A percentile compares a stretch with the other conserved stretches of the same genome.
Evolutionary conservation across 257 asterid species (phyloP).

Genomic region (Agastache rugosa): DNA sequence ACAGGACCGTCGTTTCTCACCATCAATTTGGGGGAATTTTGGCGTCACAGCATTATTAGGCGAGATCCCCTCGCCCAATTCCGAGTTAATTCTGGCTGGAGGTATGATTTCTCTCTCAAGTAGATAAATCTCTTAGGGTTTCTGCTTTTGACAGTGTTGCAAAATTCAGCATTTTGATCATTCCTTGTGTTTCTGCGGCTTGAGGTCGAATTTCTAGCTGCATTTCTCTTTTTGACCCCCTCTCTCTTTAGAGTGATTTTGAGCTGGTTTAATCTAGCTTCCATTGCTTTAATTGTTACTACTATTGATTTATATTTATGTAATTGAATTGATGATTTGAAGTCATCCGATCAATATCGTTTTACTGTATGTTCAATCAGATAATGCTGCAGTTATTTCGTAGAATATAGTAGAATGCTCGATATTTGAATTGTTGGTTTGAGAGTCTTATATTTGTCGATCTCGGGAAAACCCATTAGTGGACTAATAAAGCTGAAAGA

Average conservation of each 20-base stretch:
- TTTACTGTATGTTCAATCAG: neutral
- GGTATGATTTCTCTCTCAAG: conserved; percentile 14
- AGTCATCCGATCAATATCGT: neutral
- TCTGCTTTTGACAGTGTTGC: conserved; percentile 8
- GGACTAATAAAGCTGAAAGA: conserved; percentile 6
- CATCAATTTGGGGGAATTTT: conserved; percentile 26
- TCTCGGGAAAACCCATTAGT: conserved; percentile 3
- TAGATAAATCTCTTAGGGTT: conserved; percentile 32
- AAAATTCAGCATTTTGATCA: neutral
- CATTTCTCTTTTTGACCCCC: conserved; percentile 1
- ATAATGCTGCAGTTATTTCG: conserved; percentile 22
- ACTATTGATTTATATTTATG: neutral
- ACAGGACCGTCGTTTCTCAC: conserved; percentile 27
- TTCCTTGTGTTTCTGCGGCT: neutral
- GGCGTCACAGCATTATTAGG: neutral
- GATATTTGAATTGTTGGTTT: neutral
- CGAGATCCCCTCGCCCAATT: conserved; percentile 26
- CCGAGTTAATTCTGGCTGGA: conserved; percentile 18
- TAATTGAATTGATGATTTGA: neutral
- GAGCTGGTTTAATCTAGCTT: neutral
- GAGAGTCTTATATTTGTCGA: conserved; percentile 3
- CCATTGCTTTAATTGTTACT: neutral
- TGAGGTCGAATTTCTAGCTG: conserved; percentile 28
- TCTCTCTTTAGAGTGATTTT: neutral
- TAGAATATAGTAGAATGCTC: conserved; percentile 3